Conservation (phyloP, 2,329 filamentous ascomycete genomes). For the Hymenoscyphus infarciens region DNA sequence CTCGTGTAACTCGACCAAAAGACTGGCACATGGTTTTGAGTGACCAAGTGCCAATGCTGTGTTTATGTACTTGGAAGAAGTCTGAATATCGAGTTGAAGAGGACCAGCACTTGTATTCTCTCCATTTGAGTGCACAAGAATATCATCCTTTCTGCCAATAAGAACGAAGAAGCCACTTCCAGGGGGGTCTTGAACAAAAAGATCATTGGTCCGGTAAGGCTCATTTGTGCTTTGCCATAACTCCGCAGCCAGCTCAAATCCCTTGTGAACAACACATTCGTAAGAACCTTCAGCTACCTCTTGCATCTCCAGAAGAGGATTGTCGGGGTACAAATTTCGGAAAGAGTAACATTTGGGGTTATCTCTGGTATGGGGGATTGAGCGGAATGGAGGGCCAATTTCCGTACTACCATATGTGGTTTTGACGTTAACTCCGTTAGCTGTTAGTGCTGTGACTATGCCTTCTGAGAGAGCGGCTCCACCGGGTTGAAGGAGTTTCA, state of each 20-base stretch:
- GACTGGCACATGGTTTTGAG: conserved; percentile 27
- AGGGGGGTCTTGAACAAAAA: conserved; percentile 34
- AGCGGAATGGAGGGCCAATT: conserved; percentile 34
- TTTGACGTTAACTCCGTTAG: conserved; percentile 34
- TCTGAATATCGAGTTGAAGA: conserved; percentile 32
- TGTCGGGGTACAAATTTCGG: conserved; percentile 31
- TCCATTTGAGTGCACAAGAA: conserved; percentile 34
- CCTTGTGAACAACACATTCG: conserved; percentile 34
- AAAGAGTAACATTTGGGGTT: conserved; percentile 33
- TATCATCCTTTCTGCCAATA: conserved; percentile 35
- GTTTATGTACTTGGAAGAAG: conserved; percentile 26
- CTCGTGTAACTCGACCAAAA: conserved; percentile 30
- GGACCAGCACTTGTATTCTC: conserved; percentile 34
- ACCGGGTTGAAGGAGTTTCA: conserved; percentile 35
- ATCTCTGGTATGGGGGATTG: conserved; percentile 30
- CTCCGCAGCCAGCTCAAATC: conserved; percentile 35
- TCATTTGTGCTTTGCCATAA: conserved; percentile 31
- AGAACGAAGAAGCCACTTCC: conserved; percentile 33
- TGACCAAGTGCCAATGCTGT: conserved; percentile 30
- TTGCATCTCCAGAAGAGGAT: conserved; percentile 31
- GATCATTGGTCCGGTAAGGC: conserved; percentile 33
- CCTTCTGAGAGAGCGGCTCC: conserved; percentile 32
- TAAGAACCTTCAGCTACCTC: conserved; percentile 31
- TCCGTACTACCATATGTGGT: conserved; percentile 36
- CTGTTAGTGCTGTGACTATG: conserved; percentile 27